phyloP scores from a whole-genome alignment of 805 yeast species.

The Saccharomycopsis sp. region DNA sequence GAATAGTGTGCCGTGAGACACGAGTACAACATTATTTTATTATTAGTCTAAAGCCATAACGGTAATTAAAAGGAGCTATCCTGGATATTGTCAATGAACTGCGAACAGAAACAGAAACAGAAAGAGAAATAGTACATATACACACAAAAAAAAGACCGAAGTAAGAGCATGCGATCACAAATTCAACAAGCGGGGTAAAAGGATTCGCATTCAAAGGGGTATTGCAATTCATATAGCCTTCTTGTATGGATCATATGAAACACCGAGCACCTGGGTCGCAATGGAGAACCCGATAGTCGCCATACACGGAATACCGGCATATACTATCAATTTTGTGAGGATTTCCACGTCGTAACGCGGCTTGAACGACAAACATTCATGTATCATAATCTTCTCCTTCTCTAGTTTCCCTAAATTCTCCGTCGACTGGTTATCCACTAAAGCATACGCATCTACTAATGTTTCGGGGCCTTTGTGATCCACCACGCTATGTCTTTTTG shows the following conservation, averaged over 20 bases:
- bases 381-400: constrained; percentile 21
- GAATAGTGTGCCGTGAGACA: too few relatives aligned
- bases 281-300: constrained; percentile 37
- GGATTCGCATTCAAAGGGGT: too few relatives aligned
- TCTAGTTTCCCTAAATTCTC: constrained; percentile 23
- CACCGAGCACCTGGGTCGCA: constrained; percentile 20
- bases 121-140: too few relatives aligned
- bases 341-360: constrained; percentile 70
- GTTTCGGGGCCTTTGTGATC: constrained; percentile 9
- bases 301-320: constrained; percentile 67
- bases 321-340: constrained; percentile 67
- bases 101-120: too few relatives aligned
- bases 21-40: too few relatives aligned
- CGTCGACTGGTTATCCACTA: background rate
- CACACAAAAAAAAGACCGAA: too few relatives aligned
- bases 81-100: too few relatives aligned
- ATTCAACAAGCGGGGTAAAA: too few relatives aligned
- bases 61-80: too few relatives aligned
- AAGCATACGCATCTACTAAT: background rate
- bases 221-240: background rate
- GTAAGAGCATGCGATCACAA: too few relatives aligned
- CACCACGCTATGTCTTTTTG: constrained; percentile 10
- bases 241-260: constrained; percentile 10
- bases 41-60: too few relatives aligned
- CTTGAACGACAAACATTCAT: constrained; percentile 43